Evolutionary conservation across 2,329 filamentous ascomycete species (phyloP), one percentile per base, ranked within the genome.

Genomic region (Talaromyces sp.): DNA sequence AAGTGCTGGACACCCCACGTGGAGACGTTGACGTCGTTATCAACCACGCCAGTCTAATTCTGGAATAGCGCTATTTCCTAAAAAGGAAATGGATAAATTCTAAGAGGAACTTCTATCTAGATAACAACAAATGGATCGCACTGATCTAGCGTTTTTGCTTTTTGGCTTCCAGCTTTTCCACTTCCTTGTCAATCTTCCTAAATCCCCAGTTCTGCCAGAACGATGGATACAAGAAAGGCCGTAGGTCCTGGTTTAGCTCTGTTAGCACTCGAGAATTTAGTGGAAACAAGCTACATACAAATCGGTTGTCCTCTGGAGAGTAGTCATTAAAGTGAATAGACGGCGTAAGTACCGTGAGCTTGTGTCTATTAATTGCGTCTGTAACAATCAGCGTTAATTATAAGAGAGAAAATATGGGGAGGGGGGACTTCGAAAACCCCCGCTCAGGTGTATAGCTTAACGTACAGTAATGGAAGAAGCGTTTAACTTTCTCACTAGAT

Each of bases 281-380:
- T 24, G 21, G 11, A n/a, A 17, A 19, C 19, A 14, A 4, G 17
- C 1, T 29, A 9, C 57, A 32, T 46, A 59, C 57, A 56, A 78
- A 84, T 6, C 83, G 71, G 65, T 86, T 85, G 58, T 83, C 81
- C 58, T 83, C 81, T 0, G 77, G 76, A 50, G 69, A 76, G 64
- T 86, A 85, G 3, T 70, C 55, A 65, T 58, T 59, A 24, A 52
- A 59, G 24, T 63, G 62, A 4, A 59, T 46, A 14, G 62, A 55
- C 14, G 62, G 62, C 5, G 62, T 63, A 10, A 62, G 24, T 4
- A 59, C 61, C 6, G 62, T 63, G 59, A 62, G 62, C 54, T 63
- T 63, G 11, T 63, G 62, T 32, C 62, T 38, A 32, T 63, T 63
- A 31, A 61, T 64, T 8, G 57, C 27, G 24, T 59, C 57, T 59